A percentile compares a stretch with the other conserved stretches of the same genome.
Evolutionary conservation across 257 asterid genomes (phyloP).

Genomic region (Agastache rugosa): DNA sequence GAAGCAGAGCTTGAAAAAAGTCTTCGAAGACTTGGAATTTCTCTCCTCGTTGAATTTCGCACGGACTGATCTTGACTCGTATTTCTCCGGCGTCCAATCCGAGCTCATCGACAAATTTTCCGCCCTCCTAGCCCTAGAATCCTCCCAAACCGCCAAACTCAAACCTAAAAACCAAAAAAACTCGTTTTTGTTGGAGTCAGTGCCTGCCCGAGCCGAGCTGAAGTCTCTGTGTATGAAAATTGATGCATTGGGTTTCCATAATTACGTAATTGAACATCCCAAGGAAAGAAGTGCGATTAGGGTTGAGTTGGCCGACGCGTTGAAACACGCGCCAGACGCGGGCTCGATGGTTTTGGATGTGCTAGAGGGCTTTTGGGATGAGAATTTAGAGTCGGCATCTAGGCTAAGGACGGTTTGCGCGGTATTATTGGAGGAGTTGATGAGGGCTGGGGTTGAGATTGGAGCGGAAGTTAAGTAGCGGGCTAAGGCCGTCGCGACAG

Average conservation of each 20-base stretch:
- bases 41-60: slow-evolving; percentile 40
- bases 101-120: slow-evolving; percentile 48
- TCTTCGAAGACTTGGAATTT: slow-evolving; percentile 46
- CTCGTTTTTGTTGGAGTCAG: slow-evolving; percentile 29
- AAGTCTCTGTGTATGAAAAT: slow-evolving; percentile 54
- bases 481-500: slow-evolving; percentile 46
- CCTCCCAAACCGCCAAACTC: slow-evolving; percentile 29
- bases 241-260: slow-evolving; percentile 61
- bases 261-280: slow-evolving; percentile 54
- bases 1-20: slow-evolving; percentile 46
- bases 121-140: slow-evolving; percentile 46
- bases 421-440: slow-evolving; percentile 62
- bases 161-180: slow-evolving; percentile 30
- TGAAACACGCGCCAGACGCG: slow-evolving; percentile 61
- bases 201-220: slow-evolving; percentile 58
- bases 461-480: slow-evolving; percentile 45
- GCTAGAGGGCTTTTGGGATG: slow-evolving; percentile 51
- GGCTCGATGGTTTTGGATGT: slow-evolving; percentile 59
- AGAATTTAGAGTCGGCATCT: slow-evolving; percentile 25
- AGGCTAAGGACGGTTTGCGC: slow-evolving; percentile 52
- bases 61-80: slow-evolving; percentile 58
- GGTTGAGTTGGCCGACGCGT: slow-evolving; percentile 63
- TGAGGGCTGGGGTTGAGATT: slow-evolving; percentile 52
- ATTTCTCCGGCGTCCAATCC: slow-evolving; percentile 54
- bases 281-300: slow-evolving; percentile 55